Percentiles rank a stretch among this genome's conserved stretches.
Evolutionary conservation across 2,329 filamentous ascomycete genomes (phyloP).

Genomic region (Microdochium trichocladiopsis): DNA sequence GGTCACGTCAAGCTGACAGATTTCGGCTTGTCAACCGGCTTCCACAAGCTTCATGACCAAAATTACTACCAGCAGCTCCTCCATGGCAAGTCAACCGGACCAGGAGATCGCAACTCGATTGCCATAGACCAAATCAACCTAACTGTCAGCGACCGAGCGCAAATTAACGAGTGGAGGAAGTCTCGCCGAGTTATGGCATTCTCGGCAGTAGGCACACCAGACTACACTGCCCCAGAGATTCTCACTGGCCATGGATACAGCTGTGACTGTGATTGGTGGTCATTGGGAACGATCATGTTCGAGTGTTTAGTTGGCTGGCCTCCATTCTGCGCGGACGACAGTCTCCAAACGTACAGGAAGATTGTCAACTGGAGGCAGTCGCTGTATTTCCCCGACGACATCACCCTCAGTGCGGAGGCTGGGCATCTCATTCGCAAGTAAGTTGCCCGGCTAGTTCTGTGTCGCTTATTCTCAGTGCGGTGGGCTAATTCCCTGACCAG

Average conservation of each 20-base stretch:
- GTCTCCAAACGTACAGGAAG: slow-evolving; percentile 96
- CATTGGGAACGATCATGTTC: slow-evolving; percentile 97
- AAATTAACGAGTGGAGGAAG: slow-evolving; percentile 98
- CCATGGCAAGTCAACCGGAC: slow-evolving; percentile 66
- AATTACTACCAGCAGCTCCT: slow-evolving; percentile 97
- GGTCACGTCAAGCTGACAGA: slow-evolving; percentile 98
- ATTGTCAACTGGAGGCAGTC: slow-evolving; percentile 98
- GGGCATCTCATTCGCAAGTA: slow-evolving; percentile 90
- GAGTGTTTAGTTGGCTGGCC: slow-evolving; percentile 98
- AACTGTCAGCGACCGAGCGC: slow-evolving; percentile 93
- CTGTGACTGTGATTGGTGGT: slow-evolving; percentile 99
- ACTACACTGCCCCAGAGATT: slow-evolving; percentile 98
- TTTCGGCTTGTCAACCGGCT: slow-evolving; percentile 94
- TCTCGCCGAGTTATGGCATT: slow-evolving; percentile 94
- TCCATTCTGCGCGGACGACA: slow-evolving; percentile 96
- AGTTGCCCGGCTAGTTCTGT: slow-evolving; percentile 17
- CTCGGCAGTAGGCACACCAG: slow-evolving; percentile 94
- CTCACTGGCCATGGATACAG: slow-evolving; percentile 96
- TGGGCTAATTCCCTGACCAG: slow-evolving; percentile 34
- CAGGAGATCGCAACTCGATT: slow-evolving; percentile 83
- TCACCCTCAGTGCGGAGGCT: slow-evolving; percentile 79
- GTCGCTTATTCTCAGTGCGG: slow-evolving; percentile 7
- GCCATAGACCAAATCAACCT: slow-evolving; percentile 97
- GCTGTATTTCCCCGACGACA: slow-evolving; percentile 93
- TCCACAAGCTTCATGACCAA: slow-evolving; percentile 96